A percentile compares a stretch with the other conserved stretches of the same genome.
phyloP scores from a whole-genome alignment of 2,329 filamentous ascomycete genomes.

The Chaetomiaceae sp. region DNA sequence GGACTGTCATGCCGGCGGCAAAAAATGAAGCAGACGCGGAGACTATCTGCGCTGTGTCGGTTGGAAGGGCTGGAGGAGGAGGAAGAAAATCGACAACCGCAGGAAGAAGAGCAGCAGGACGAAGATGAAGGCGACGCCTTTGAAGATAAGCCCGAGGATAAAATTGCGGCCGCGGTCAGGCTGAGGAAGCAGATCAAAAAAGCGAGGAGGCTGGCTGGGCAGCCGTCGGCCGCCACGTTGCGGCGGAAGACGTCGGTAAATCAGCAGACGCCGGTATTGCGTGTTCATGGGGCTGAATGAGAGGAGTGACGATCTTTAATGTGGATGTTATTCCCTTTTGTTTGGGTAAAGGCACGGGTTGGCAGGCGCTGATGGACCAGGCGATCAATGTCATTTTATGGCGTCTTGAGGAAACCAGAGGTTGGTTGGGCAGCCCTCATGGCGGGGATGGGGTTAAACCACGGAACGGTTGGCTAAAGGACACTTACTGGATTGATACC shows the following conservation, averaged over 20 bases:
- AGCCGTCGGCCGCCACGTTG: slow-evolving; percentile 1
- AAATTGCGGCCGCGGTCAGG: slow-evolving; percentile 26
- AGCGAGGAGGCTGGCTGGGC: slow-evolving; percentile 23
- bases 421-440: no score
- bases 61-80: not conserved
- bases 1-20: not conserved
- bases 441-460: no score
- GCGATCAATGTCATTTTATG: not conserved
- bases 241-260: slow-evolving; percentile 6
- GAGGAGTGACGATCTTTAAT: not conserved
- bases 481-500: slow-evolving; percentile 17
- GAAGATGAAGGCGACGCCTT: no score
- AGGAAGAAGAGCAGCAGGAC: not conserved
- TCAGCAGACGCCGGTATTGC: not conserved
- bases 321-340: not conserved
- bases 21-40: not conserved
- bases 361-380: not conserved
- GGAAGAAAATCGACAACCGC: not conserved
- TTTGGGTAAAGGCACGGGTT: not conserved
- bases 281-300: not conserved
- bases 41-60: slow-evolving; percentile 16
- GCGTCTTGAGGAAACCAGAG: not conserved
- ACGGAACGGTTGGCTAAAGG: no score
- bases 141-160: slow-evolving; percentile 14
- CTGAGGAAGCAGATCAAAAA: slow-evolving; percentile 32